phyloP scores from a whole-genome alignment of 257 asterid genomes.

The Verbena officinalis region DNA sequence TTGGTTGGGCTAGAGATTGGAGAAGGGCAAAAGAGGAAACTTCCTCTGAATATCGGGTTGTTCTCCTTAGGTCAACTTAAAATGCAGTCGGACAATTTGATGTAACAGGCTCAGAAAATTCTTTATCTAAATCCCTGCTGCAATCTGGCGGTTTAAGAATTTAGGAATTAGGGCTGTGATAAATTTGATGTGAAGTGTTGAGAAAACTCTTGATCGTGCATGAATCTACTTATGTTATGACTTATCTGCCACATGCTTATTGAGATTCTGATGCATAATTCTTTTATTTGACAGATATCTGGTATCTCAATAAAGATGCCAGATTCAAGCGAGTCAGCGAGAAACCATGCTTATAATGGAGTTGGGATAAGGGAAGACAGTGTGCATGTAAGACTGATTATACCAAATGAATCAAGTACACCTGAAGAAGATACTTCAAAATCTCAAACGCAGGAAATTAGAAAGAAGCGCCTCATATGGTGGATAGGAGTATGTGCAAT shows the following conservation, averaged over 20 bases:
- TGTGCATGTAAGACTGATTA: conserved; percentile 64
- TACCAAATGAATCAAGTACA: conserved; percentile 46
- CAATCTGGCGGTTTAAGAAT: neutral
- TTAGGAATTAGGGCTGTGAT: neutral
- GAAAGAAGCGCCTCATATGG: conserved; percentile 45
- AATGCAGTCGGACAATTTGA: neutral
- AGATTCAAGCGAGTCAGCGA: conserved; percentile 39
- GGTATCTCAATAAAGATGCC: conserved; percentile 48
- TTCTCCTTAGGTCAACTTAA: too few species aligned
- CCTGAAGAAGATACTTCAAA: conserved; percentile 40
- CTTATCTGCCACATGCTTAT: neutral
- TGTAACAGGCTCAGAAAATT: neutral
- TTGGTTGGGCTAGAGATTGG: neutral
- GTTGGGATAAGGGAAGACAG: conserved; percentile 49
- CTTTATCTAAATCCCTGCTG: neutral
- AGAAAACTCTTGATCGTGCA: conserved; percentile 2
- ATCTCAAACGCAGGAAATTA: conserved; percentile 35
- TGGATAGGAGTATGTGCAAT: conserved; percentile 62
- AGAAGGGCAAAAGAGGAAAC: neutral
- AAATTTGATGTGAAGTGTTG: neutral
- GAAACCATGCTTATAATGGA: conserved; percentile 22
- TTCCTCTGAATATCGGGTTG: neutral
- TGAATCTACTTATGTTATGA: neutral
- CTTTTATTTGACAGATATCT: conserved; percentile 36
- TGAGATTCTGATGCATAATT: conserved; percentile 5